Conservation (phyloP, 2,329 filamentous ascomycete species). For the Pseudocercospora macadamiae region DNA sequence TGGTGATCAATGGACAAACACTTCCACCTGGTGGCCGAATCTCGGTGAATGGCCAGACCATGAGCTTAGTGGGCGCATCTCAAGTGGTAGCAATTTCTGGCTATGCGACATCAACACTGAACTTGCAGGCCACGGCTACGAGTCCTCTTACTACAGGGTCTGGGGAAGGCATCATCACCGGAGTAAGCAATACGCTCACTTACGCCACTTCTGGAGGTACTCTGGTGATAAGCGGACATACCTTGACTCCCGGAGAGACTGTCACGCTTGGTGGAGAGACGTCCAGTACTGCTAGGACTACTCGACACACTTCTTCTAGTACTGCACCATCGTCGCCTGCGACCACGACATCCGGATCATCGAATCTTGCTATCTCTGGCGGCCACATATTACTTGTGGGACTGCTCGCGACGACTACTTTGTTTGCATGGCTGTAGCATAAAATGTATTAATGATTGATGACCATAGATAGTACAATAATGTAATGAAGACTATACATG, state of each 20-base stretch:
- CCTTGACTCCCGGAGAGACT: neutral
- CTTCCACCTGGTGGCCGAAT: neutral
- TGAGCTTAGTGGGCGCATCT: neutral
- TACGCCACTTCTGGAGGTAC: conserved; percentile 1
- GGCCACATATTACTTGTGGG: neutral
- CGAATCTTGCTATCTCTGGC: neutral
- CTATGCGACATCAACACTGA: neutral
- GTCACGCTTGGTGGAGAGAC: neutral
- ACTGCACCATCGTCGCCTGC: neutral
- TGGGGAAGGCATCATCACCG: conserved; percentile 2
- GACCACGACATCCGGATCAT: neutral
- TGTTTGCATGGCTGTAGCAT: neutral
- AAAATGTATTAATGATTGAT: neutral
- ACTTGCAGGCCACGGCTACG: conserved; percentile 6
- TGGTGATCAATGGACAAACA: conserved; percentile 6
- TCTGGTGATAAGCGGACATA: conserved; percentile 11
- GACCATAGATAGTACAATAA: neutral
- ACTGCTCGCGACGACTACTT: neutral
- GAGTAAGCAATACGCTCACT: neutral
- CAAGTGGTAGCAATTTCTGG: neutral
- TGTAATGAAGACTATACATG: neutral
- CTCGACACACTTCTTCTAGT: neutral
- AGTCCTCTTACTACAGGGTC: neutral
- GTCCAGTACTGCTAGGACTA: neutral
- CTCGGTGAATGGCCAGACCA: conserved; percentile 2